phyloP scores from a whole-genome alignment of 225 moss, liverwort and hornwort genomes.

The Rhytidiadelphus loreus region DNA sequence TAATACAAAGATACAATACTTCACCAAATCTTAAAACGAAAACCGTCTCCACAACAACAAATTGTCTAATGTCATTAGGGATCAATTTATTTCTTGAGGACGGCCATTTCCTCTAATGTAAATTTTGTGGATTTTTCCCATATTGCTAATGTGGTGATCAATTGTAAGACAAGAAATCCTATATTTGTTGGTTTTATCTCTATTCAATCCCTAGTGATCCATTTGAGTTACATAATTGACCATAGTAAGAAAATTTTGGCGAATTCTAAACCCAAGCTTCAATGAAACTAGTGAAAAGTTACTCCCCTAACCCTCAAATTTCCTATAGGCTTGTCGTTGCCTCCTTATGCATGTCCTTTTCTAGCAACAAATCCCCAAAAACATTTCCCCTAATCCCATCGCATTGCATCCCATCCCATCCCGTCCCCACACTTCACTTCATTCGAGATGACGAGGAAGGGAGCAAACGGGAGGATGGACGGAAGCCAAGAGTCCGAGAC shows the following conservation, averaged over 20 bases:
- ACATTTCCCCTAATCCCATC: background rate
- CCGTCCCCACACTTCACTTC: no score
- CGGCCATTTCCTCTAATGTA: fast-evolving
- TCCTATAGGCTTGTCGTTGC: background rate
- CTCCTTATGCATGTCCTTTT: fast-evolving
- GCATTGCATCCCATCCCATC: background rate
- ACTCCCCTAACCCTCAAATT: background rate
- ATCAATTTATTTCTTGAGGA: fast-evolving
- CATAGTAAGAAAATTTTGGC: fast-evolving
- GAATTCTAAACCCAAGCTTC: background rate
- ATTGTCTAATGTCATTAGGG: fast-evolving
- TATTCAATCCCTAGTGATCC: background rate
- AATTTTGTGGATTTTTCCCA: no score
- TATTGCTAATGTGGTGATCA: fast-evolving
- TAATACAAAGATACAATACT: no score
- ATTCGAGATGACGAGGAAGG: background rate
- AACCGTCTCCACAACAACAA: no score
- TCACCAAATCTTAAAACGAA: background rate
- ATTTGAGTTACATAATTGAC: background rate
- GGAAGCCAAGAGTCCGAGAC: background rate
- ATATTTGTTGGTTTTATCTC: background rate
- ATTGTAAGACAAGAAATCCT: no score
- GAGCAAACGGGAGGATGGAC: background rate
- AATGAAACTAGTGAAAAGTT: fast-evolving
- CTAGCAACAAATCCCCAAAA: background rate